These are phyloP conservation scores for Diplocarpon mali DNA, from an alignment of 2,329 filamentous ascomycete genomes.

Conservation along the genomic window DNA sequence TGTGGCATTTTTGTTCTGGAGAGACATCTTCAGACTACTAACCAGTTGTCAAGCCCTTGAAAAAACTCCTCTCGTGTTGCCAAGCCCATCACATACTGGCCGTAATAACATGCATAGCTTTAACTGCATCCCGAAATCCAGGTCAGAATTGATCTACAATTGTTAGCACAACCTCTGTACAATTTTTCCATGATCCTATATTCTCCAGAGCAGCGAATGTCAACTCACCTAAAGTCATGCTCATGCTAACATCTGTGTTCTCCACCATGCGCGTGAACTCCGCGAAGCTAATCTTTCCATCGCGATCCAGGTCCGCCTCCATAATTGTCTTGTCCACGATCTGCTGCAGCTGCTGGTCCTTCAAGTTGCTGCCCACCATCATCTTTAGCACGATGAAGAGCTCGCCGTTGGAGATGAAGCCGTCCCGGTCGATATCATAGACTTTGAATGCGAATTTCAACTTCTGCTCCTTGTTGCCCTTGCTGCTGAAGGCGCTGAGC, in stretches of 20 bases:
- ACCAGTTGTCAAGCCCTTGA: background rate
- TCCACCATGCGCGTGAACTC: constrained; percentile 99
- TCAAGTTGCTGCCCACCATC: constrained; percentile 99
- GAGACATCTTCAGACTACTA: constrained; percentile 1
- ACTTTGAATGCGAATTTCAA: constrained; percentile 97
- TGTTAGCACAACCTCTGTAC: constrained; percentile 6
- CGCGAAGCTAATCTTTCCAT: constrained; percentile 98
- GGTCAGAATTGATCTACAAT: constrained; percentile 23
- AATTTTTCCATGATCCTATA: background rate
- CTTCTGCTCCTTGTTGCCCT: constrained; percentile 99
- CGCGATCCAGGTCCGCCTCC: constrained; percentile 92
- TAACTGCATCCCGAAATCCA: background rate
- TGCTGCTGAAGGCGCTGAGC: constrained; percentile 88
- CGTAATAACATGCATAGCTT: constrained; percentile 7
- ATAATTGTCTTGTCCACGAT: constrained; percentile 99
- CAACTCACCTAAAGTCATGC: constrained; percentile 57
- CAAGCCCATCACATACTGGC: background rate
- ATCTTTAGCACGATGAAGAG: constrained; percentile 99
- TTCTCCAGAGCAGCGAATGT: background rate
- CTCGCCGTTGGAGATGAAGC: constrained; percentile 97
- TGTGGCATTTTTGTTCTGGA: background rate
- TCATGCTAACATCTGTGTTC: constrained; percentile 72
- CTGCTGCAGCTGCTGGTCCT: constrained; percentile 97
- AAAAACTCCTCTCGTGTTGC: background rate
- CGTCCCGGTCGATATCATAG: constrained; percentile 97